Percentiles rank a stretch among this genome's conserved stretches.
phyloP scores from a whole-genome alignment of 2,329 filamentous ascomycete genomes.

The Tolypocladium amazonense region DNA sequence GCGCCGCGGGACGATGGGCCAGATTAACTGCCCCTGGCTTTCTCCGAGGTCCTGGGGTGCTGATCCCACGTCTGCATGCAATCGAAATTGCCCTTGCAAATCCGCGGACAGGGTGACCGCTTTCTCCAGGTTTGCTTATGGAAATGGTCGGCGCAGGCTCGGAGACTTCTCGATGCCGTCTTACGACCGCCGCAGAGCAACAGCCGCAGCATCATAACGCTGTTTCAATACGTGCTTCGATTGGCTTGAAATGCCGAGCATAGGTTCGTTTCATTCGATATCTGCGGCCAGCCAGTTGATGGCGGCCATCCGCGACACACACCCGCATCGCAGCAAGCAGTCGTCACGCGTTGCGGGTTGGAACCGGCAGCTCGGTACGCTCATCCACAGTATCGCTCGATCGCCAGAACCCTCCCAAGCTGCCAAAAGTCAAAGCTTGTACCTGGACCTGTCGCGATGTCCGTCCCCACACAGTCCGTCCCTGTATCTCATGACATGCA shows the following conservation, averaged over 20 bases:
- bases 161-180: not conserved
- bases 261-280: too few relatives aligned
- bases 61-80: not conserved
- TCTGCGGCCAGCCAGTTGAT: not conserved
- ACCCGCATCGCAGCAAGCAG: too few relatives aligned
- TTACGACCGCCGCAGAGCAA: not conserved
- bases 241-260: too few relatives aligned
- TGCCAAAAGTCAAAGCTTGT: not conserved
- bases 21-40: not conserved
- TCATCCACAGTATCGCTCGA: not conserved
- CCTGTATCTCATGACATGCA: not conserved
- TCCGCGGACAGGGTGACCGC: not conserved
- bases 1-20: not conserved
- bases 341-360: not conserved
- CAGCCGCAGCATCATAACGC: not conserved
- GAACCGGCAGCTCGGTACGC: not conserved
- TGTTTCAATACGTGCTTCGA: not conserved
- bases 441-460: not conserved
- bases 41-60: not conserved
- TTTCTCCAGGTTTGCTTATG: not conserved
- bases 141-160: not conserved
- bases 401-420: not conserved
- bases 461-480: not conserved
- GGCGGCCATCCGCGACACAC: too few relatives aligned
- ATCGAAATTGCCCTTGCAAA: not conserved